A percentile compares a stretch with the other conserved stretches of the same genome.
These are phyloP conservation scores for Kwoniella heveanensis DNA, from an alignment of 768 basidiomycete species.

Conservation along the genomic window DNA sequence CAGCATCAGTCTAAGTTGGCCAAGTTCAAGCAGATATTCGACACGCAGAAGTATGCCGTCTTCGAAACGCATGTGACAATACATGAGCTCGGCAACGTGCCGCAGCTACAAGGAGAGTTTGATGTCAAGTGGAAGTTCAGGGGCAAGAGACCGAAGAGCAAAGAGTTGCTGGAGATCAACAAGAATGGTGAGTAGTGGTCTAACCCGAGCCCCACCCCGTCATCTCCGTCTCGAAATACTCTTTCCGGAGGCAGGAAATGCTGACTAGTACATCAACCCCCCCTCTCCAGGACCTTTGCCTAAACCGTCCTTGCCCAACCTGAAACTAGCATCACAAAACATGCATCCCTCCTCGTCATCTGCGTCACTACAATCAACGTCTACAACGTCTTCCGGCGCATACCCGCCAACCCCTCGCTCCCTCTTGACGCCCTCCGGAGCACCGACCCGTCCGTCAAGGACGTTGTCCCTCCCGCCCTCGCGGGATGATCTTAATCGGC, in stretches of 20 bases:
- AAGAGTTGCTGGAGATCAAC: slow-evolving; percentile 20
- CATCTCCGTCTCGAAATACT: neutral
- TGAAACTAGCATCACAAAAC: slow-evolving; percentile 27
- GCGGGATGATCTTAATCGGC: slow-evolving; percentile 1
- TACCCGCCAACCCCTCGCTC: slow-evolving; percentile 18
- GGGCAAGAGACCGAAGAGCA: slow-evolving; percentile 34
- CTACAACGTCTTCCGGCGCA: slow-evolving; percentile 16
- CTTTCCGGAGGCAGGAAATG: too few relatives aligned
- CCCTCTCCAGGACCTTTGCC: neutral
- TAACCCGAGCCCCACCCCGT: neutral
- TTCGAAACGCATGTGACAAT: slow-evolving; percentile 36
- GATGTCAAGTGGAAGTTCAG: slow-evolving; percentile 42
- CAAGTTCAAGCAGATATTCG: slow-evolving; percentile 34
- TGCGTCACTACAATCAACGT: slow-evolving; percentile 20
- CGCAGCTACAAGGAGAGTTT: slow-evolving; percentile 44
- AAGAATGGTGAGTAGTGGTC: slow-evolving; percentile 15
- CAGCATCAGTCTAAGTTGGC: slow-evolving; percentile 10
- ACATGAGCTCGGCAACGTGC: slow-evolving; percentile 44
- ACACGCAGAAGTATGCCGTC: slow-evolving; percentile 31
- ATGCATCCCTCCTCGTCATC: slow-evolving; percentile 16
- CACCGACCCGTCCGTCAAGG: slow-evolving; percentile 10
- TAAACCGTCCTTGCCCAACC: slow-evolving; percentile 40
- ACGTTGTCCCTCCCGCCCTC: slow-evolving; percentile 11
- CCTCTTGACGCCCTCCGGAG: slow-evolving; percentile 4
- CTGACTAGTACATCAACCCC: too few relatives aligned